A percentile compares a stretch with the other conserved stretches of the same genome.
Conservation (phyloP, 768 basidiomycete genomes). For the Pleurotus pulmonarius region DNA sequence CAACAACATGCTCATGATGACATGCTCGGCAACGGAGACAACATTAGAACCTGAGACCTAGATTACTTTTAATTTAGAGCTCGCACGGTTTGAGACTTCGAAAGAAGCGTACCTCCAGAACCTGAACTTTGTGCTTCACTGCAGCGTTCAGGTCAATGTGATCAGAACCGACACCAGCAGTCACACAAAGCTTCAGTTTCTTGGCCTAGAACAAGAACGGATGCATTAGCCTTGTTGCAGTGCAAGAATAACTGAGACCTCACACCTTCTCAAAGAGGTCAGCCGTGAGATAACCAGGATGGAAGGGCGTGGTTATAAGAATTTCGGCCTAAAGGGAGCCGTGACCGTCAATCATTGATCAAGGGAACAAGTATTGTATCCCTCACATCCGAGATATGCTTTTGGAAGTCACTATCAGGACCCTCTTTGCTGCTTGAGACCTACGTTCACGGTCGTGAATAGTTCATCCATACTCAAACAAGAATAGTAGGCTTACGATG, state of each 20-base stretch:
- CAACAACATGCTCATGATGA: slow-evolving; percentile 85
- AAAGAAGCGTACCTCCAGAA: slow-evolving; percentile 49
- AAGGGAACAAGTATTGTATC: slow-evolving; percentile 8
- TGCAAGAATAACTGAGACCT: neutral
- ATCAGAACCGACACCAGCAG: slow-evolving; percentile 89
- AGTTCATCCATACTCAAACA: neutral
- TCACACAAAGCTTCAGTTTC: slow-evolving; percentile 87
- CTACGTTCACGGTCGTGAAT: slow-evolving; percentile 25
- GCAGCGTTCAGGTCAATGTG: slow-evolving; percentile 89
- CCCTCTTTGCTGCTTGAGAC: slow-evolving; percentile 85
- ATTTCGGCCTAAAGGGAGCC: slow-evolving; percentile 57
- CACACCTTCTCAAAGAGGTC: slow-evolving; percentile 66
- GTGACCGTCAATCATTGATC: slow-evolving; percentile 9
- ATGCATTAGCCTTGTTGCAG: neutral
- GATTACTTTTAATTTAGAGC: slow-evolving; percentile 10
- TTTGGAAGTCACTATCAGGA: slow-evolving; percentile 75
- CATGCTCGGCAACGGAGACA: slow-evolving; percentile 88
- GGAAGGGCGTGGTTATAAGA: slow-evolving; percentile 82
- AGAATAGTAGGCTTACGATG: slow-evolving; percentile 43
- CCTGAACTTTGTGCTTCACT: slow-evolving; percentile 75
- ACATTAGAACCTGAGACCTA: slow-evolving; percentile 87
- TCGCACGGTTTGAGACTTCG: neutral
- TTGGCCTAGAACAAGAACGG: slow-evolving; percentile 50
- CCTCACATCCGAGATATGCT: slow-evolving; percentile 73
- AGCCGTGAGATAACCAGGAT: slow-evolving; percentile 78